Percentiles rank a stretch among this genome's conserved stretches.
Conservation (phyloP, 106 monocot genomes). For the Dioscorea zingiberensis region DNA sequence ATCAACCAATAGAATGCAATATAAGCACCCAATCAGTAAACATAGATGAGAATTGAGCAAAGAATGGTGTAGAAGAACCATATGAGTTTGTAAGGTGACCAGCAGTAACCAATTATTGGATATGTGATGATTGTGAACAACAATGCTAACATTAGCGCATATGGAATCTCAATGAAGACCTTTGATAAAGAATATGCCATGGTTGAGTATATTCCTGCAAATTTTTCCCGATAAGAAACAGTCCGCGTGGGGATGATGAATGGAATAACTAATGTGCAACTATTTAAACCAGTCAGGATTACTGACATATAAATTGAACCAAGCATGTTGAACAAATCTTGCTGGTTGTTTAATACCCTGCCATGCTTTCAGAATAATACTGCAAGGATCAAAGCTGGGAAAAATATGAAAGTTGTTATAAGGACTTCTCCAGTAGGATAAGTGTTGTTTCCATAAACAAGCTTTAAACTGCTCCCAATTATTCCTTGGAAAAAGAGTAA, state of each 20-base stretch:
- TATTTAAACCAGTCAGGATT: slow-evolving; percentile 34
- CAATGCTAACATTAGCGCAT: slow-evolving; percentile 34
- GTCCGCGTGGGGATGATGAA: slow-evolving; percentile 34
- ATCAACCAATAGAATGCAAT: no score
- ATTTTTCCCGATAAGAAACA: slow-evolving; percentile 58
- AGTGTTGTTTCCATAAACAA: no score
- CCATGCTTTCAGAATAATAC: slow-evolving; percentile 46
- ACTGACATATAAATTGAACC: slow-evolving; percentile 34
- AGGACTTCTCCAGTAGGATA: slow-evolving; percentile 85
- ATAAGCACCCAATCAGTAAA: no score
- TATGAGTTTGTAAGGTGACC: no score
- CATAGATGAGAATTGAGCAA: no score
- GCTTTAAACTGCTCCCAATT: no score
- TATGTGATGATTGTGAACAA: slow-evolving; percentile 25
- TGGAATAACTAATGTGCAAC: slow-evolving; percentile 26
- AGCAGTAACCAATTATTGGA: no score
- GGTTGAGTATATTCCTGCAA: no score
- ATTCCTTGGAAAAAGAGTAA: slow-evolving; percentile 52
- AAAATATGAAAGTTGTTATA: slow-evolving; percentile 33
- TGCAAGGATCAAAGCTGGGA: slow-evolving; percentile 20
- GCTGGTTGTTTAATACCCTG: slow-evolving; percentile 37
- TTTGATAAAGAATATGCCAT: slow-evolving; percentile 60
- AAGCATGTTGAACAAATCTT: no score
- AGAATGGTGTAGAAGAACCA: no score
- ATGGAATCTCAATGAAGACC: slow-evolving; percentile 58